phyloP scores from a whole-genome alignment of 371 early-diverging fungal species.

The Apophysomyces ossiformis region DNA sequence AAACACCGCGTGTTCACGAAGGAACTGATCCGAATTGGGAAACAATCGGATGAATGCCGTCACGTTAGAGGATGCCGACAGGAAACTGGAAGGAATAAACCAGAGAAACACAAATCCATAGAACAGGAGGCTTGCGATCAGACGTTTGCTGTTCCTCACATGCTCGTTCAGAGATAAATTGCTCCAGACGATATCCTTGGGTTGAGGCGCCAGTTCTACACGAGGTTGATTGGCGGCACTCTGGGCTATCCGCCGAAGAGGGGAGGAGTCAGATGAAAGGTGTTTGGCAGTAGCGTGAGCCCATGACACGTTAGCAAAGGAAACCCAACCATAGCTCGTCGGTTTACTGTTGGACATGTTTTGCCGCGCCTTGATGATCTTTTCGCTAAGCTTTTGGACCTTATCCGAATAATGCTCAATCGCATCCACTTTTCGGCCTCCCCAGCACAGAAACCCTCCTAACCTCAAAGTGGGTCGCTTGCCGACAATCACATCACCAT shows the following conservation, averaged over 20 bases:
- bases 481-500: constrained; percentile 48
- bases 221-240: constrained; percentile 10
- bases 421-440: constrained; percentile 75
- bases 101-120: constrained; percentile 67
- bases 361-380: constrained; percentile 63
- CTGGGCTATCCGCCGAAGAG: constrained; percentile 17
- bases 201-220: constrained; percentile 68
- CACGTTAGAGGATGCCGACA: constrained; percentile 67
- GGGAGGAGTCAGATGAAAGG: constrained; percentile 21
- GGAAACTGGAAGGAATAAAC: constrained; percentile 67
- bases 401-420: constrained; percentile 74
- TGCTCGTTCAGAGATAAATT: constrained; percentile 68
- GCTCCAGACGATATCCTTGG: constrained; percentile 83
- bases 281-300: constrained; percentile 67
- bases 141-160: constrained; percentile 59
- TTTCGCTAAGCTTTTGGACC: constrained; percentile 63
- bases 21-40: constrained; percentile 55
- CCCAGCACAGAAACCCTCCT: constrained; percentile 44
- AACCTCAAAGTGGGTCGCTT: constrained; percentile 60
- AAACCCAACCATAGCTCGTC: constrained; percentile 78
- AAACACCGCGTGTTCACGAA: constrained; percentile 51
- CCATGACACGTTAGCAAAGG: constrained; percentile 62
- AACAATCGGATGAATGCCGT: constrained; percentile 56
- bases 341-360: constrained; percentile 55
- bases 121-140: constrained; percentile 61